Evolutionary conservation across 1,284 basidiomycete genomes (phyloP), one percentile per base, ranked within the genome.

Genomic region (Fistulinella cinereoalba): DNA sequence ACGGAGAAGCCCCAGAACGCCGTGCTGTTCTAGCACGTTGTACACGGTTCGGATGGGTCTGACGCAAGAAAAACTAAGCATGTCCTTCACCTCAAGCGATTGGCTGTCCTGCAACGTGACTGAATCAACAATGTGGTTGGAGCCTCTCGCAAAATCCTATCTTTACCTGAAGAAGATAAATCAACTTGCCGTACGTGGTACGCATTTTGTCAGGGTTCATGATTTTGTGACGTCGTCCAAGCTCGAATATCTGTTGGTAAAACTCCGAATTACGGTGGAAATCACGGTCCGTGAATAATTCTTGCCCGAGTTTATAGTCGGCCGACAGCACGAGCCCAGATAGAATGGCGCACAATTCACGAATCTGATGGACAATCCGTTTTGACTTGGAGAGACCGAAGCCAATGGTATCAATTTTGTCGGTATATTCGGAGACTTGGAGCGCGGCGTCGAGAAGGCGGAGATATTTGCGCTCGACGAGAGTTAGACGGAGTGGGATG

Each of bases 181-280:
- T 83, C 44, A 91, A 69, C 58, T 91, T 91, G 16, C 88, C 88
- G 53, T 91, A 91, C 3, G 86, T 90, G 16, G 84, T 81, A n/a
- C 88, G 76, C 88, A 91, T 90, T 60, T 81, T 89, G 60, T 90
- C 87, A 0, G 87, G 85, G 57, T 89, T 90, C 83, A 85, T 89
- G 57, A 90, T 89, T 64, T 91, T 91, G 60, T 90, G 85, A 44
- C 88, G 74, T 46, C 88, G 71, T n/a, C 87, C 86, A 28, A 90
- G 73, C 67, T 89, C 85, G 53, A 89, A 88, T 18, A 89, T 75
- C 16, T 73, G 65, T 57, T 88, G 85, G 58, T 85, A 91, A 58
- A 90, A 91, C 4, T 81, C 79, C 23, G 78, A 79, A 56, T 91
- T 90, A 4, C 77, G 73, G 51, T 83, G 71, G 60, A 90, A 91